These are phyloP conservation scores for Cadophora luteo-olivacea DNA, from an alignment of 2,329 filamentous ascomycete species.

Conservation along the genomic window DNA sequence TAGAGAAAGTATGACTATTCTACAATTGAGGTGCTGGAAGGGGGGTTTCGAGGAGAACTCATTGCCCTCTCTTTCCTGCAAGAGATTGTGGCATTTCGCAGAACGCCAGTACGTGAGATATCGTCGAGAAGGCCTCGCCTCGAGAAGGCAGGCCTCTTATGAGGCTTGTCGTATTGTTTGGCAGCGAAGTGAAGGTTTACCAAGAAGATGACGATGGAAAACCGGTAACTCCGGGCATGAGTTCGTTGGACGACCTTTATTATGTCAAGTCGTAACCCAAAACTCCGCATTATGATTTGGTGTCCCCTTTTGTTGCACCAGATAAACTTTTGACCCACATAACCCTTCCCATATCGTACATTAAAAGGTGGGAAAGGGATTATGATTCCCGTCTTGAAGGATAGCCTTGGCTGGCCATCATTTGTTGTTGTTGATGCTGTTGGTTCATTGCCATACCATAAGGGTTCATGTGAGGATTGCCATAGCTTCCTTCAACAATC, in stretches of 20 bases:
- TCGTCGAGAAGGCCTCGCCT: not conserved
- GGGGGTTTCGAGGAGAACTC: not conserved
- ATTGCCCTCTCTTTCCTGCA: not conserved
- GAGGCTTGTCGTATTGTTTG: not conserved
- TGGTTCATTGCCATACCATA: constrained; percentile 40
- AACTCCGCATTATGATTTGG: constrained; percentile 19
- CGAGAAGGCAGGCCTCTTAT: not conserved
- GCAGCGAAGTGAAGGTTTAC: not conserved
- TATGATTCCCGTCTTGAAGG: constrained; percentile 25
- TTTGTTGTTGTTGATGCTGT: constrained; percentile 35
- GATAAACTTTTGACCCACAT: constrained; percentile 24
- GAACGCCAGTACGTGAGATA: constrained; percentile 18
- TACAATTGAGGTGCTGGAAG: constrained; percentile 16
- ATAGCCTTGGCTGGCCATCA: constrained; percentile 27
- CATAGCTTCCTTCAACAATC: constrained; percentile 35
- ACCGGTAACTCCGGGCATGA: constrained; percentile 20
- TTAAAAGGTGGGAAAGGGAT: constrained; percentile 1
- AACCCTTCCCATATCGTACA: constrained; percentile 25
- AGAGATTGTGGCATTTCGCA: constrained; percentile 2
- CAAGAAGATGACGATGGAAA: constrained; percentile 2
- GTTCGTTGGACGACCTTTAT: constrained; percentile 5
- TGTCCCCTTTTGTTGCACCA: constrained; percentile 18
- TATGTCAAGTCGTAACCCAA: constrained; percentile 1
- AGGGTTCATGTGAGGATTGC: constrained; percentile 38
- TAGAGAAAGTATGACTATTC: constrained; percentile 20